Base-by-base conservation (phyloP, 2,329 filamentous ascomycete genomes). In the Aspergillus tamarii region DNA sequence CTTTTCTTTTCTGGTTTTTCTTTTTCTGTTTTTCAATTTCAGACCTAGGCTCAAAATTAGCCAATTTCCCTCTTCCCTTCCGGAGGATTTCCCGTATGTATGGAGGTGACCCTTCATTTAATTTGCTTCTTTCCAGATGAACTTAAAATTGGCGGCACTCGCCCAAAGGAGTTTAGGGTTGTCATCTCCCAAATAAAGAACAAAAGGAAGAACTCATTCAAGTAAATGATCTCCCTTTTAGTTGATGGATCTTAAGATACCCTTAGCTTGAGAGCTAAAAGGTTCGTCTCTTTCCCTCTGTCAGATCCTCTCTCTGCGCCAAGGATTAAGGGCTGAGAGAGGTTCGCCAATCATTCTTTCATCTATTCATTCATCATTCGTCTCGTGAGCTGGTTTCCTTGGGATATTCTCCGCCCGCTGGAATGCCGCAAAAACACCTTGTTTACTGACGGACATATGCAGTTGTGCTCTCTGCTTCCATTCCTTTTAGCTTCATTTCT, bases 321-420 rank as follows among this genome's bases (percentile, higher is more conserved):
- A 60, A 60, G 48, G 23, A 36, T 14, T 36, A 14, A 59, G 28
- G 61, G 26, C 57, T 36, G 32, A 55, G 32, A 55, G 52, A 57
- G 61, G 50, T 62, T 53, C 55, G 48, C 41, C 56, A 55, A 62
- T 62, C 61, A 14, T 34, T 62, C 50, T 32, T 45, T 30, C 8
- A 48, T 14, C 28, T 23, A 48, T 39, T 55, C 14, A 36, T 36
- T 16, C 30, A 5, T 39, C 16, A 36, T 12, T 55, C 30, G 9
- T 41, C 39, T 41, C 39, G 39, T 28, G 19, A 36, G 50, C 23
- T 34, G 16, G 32, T 41, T 41, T 41, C 39, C n/a, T 55, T 12
- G n/a, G 30, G n/a, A 30, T 41, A 57, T 30, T 55, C 57, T 63
- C 61, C 62, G 62, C 58, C 57, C 53, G 28, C 21, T 64, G 62